Evolutionary conservation across 257 asterid species (phyloP), one percentile per base, ranked within the genome.

Genomic region (Anisodus acutangulus): DNA sequence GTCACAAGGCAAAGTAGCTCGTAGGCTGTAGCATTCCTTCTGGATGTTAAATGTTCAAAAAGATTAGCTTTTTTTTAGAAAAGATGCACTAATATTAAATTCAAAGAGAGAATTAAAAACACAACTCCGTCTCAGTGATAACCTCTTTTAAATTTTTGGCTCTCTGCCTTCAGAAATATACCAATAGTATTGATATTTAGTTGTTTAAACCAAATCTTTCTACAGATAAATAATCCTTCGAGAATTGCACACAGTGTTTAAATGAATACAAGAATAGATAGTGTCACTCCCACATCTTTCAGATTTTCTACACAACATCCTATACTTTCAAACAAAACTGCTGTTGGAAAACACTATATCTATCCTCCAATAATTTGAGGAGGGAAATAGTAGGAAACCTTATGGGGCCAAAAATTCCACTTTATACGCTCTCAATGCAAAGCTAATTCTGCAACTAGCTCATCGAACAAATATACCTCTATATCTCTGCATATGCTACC

Each of bases 401-500:
- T 49, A 74, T 22, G 45, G 0, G 22, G 62, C 2, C 43, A 49
- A 74, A 67, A 72, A 22, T 74, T 45, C 41, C 43, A 74, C 5
- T 74, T 74, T 22, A 74, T 49, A 74, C 3, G 11, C 60, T 74
- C 19, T 82, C 31, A 82, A 63, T 45, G 78, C 19, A 45, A 49
- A 87, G 80, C 86, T 8, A 92, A 86, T 90, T 93, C 98, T 85
- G 80, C 78, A 8, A 74, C 91, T 86, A 93, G 81, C 79, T 93
- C 98, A 74, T 91, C 93, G 39, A 91, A 91, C 88, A 93, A 86
- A 83, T 78, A 79, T 6, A 85, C 47, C 87, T 87, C 98, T 80
- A 95, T 82, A 53, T 95, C 98, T 86, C 69, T 83, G 86, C 95
- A 90, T 47, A 95, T 85, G 51, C 86, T 84, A 84, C 87, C 79